Base-by-base conservation (phyloP, 2,329 filamentous ascomycete genomes). In the Scytalidium lignicola region DNA sequence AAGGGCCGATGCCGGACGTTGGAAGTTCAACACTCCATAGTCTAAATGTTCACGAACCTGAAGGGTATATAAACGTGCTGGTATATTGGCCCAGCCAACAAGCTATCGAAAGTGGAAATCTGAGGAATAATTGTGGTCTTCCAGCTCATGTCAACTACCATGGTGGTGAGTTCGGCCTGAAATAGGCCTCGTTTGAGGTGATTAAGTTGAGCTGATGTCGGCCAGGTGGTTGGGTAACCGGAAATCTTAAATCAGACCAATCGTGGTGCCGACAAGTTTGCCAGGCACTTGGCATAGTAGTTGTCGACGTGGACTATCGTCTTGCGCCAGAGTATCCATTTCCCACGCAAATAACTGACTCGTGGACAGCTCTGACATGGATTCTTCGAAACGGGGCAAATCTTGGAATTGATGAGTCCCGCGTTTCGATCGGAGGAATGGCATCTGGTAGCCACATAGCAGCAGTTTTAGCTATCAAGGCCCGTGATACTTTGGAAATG, bases 291-390 rank as follows among this genome's bases (percentile, higher is more conserved):
- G 58, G 58, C 44, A 60, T 64, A 51, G 67, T 85, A 18, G 75
- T 83, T 46, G 74, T 85, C 53, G 78, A 75, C 3, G 78, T 84
- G 55, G 79, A 83, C 54, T 86, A 86, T 62, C 78, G 83, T 12
- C 73, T 85, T 1, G 80, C 82, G 0, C 83, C 83, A 0, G 74
- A 75, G 51, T 70, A 75, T 55, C 81, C 80, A 0, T 85, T 83
- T 57, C 82, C 83, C 0, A 78, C 75, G 0, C 75, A 80, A 0
- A 73, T 85, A 1, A 79, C 86, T 55, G 83, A 86, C 59, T 78
- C 55, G 10, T 64, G 61, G 60, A 58, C 61, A 28, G 51, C 57
- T 3, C 57, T 65, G 0, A 65, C 62, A 58, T 65, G 63, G 62
- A 62, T 58, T 26, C 10, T 26, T 26, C 23, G n/a, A 26, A 26